phyloP scores from a whole-genome alignment of 2,329 filamentous ascomycete species.

The Nannizziopsis barbatae region DNA sequence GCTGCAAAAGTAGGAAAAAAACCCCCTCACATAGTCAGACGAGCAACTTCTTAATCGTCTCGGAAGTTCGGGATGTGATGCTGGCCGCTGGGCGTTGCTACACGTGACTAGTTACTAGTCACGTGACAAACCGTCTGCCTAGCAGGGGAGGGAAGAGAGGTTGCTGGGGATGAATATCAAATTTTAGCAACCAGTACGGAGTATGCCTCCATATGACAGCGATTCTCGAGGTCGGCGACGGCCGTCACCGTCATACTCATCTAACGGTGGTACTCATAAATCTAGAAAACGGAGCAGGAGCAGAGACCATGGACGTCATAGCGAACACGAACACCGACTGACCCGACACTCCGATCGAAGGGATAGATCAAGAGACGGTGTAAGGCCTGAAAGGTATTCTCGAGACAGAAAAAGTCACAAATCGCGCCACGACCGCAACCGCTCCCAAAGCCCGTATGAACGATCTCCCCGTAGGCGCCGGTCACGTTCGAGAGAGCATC shows the following conservation, averaged over 20 bases:
- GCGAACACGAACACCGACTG: constrained; percentile 1
- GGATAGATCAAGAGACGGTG: neutral
- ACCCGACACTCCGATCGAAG: neutral
- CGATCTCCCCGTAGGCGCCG: constrained; percentile 13
- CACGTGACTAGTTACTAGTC: neutral
- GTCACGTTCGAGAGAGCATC: constrained; percentile 21
- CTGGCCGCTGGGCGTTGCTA: neutral
- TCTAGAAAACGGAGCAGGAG: constrained; percentile 4
- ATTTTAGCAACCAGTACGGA: neutral
- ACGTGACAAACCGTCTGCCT: too few relatives aligned
- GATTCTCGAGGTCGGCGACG: constrained; percentile 18
- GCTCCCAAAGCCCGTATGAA: constrained; percentile 12
- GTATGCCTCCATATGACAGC: constrained; percentile 24
- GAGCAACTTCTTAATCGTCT: too few relatives aligned
- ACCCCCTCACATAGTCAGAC: too few relatives aligned
- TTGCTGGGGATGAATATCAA: neutral
- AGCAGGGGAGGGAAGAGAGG: too few relatives aligned
- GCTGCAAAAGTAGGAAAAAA: too few relatives aligned
- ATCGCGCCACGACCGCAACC: constrained; percentile 3
- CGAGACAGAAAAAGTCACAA: constrained; percentile 7
- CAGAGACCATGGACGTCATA: constrained; percentile 1
- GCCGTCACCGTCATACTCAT: constrained; percentile 17
- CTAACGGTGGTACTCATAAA: constrained; percentile 14
- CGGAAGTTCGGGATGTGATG: too few relatives aligned
- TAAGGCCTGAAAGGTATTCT: neutral